Base-by-base conservation (phyloP, 148 eudicot genomes). In the Cornus controversa region DNA sequence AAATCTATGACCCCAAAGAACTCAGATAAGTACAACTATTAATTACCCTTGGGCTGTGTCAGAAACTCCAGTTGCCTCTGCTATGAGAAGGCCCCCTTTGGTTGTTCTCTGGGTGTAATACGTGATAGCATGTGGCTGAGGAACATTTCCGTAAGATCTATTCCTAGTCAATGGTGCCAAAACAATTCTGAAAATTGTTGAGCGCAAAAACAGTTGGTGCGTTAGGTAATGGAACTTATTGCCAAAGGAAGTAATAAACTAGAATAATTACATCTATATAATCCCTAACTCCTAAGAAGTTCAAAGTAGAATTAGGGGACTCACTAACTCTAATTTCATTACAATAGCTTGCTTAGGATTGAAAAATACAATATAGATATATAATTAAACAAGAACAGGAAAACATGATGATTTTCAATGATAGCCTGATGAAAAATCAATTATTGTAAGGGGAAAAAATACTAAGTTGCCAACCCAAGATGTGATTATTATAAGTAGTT, bases 31-130 rank as follows among this genome's bases (percentile, higher is more conserved):
- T 66, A 67, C n/a, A 25, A 57, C 20, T 37, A 27, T 45, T 27
- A 67, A 22, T 6, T 73, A 87, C 90, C 88, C 87, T 78, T 78
- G 84, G 45, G 88, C 84, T 29, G 88, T 87, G 34, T 81, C 87
- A 22, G 91, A 88, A 28, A 85, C 85, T 10, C 82, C 88, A 2
- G 89, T 82, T 28, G 91, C 91, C 82, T 88, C 87, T 36, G 85
- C 11, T n/a, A 88, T 80, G 57, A 85, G 89, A 66, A 88, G 79
- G 28, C 87, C 91, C 16, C 88, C 90, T 74, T 85, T 83, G 36
- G 86, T 76, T 29, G 90, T 64, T 71, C 88, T 78, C 71, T 87
- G 88, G 16, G 87, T 81, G 82, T 88, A 88, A 76, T 84, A 84
- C 10, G 83, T 47, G 62, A 83, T 81, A 6, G 88, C 86, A 37